A percentile compares a stretch with the other conserved stretches of the same genome.
These are phyloP conservation scores for Panaeolus papilionaceus DNA, from an alignment of 768 basidiomycete genomes.

Conservation along the genomic window DNA sequence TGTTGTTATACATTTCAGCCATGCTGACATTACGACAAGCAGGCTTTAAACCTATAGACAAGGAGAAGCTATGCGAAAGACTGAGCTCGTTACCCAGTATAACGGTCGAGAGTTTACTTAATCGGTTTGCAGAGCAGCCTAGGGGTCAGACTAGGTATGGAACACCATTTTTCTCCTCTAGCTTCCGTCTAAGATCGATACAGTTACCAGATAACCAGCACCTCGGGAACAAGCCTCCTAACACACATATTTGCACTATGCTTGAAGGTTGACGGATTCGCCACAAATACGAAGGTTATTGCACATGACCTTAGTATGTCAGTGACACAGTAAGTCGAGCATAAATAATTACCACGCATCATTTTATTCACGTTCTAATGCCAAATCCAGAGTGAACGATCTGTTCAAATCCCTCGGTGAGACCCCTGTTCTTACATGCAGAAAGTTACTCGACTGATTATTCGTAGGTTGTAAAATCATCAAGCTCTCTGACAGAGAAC, in stretches of 20 bases:
- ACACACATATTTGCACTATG: constrained; percentile 84
- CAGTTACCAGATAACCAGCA: constrained; percentile 66
- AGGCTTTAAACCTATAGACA: constrained; percentile 47
- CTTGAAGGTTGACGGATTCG: constrained; percentile 79
- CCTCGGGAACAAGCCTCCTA: constrained; percentile 73
- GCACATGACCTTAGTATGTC: constrained; percentile 79
- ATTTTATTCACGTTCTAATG: constrained; percentile 17
- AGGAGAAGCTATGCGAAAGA: constrained; percentile 60
- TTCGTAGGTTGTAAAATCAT: constrained; percentile 73
- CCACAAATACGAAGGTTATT: constrained; percentile 68
- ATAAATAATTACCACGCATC: not conserved
- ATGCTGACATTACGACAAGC: constrained; percentile 75
- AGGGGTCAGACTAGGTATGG: constrained; percentile 71
- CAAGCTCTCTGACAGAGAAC: constrained; percentile 62
- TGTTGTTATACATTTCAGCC: constrained; percentile 81
- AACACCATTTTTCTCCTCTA: constrained; percentile 8
- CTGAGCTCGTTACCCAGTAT: constrained; percentile 64
- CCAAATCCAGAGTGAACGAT: constrained; percentile 51
- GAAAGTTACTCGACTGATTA: constrained; percentile 18
- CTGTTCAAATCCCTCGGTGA: constrained; percentile 79
- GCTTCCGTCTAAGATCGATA: constrained; percentile 1
- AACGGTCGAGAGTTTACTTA: constrained; percentile 75
- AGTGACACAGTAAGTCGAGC: constrained; percentile 61
- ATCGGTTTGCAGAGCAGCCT: constrained; percentile 80
- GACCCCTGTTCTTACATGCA: constrained; percentile 22